phyloP scores from a whole-genome alignment of 2,329 filamentous ascomycete genomes.

The Clathrospora elynae region DNA sequence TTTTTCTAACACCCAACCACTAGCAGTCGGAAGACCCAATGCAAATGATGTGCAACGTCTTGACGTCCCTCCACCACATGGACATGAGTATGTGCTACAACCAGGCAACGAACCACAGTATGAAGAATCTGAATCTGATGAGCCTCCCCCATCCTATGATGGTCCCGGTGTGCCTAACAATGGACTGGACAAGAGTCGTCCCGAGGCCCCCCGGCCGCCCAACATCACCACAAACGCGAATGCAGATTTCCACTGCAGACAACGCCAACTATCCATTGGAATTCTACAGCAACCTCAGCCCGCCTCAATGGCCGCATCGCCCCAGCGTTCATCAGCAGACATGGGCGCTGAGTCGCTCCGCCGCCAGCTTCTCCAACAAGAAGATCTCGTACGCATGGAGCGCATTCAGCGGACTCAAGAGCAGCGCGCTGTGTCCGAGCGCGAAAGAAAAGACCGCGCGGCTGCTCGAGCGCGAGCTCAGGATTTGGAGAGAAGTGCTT shows the following conservation, averaged over 20 bases:
- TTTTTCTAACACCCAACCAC: conserved; percentile 12
- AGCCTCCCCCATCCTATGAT: conserved; percentile 44
- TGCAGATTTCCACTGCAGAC: conserved; percentile 15
- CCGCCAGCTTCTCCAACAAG: conserved; percentile 41
- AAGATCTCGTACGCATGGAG: conserved; percentile 42
- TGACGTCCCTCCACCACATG: conserved; percentile 14
- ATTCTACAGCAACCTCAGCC: conserved; percentile 48
- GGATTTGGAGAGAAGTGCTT: conserved; percentile 44
- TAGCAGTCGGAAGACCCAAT: conserved; percentile 17
- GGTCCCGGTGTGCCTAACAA: conserved; percentile 37
- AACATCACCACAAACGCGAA: conserved; percentile 36
- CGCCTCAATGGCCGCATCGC: conserved; percentile 48
- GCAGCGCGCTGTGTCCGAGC: conserved; percentile 32
- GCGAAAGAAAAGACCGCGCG: conserved; percentile 37
- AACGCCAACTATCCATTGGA: conserved; percentile 41
- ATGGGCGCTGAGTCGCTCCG: conserved; percentile 47
- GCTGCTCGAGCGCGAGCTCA: conserved; percentile 39
- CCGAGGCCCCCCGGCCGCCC: conserved; percentile 35
- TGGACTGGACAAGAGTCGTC: conserved; percentile 40
- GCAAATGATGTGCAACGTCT: conserved; percentile 14
- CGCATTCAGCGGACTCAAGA: conserved; percentile 37
- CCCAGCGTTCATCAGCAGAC: conserved; percentile 42
- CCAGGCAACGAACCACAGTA: conserved; percentile 20
- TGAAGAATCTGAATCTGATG: conserved; percentile 32
- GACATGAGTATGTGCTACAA: conserved; percentile 13